Base-by-base conservation (phyloP, 352 stramenopile genomes). In the Globisporangium recalcitrans region DNA sequence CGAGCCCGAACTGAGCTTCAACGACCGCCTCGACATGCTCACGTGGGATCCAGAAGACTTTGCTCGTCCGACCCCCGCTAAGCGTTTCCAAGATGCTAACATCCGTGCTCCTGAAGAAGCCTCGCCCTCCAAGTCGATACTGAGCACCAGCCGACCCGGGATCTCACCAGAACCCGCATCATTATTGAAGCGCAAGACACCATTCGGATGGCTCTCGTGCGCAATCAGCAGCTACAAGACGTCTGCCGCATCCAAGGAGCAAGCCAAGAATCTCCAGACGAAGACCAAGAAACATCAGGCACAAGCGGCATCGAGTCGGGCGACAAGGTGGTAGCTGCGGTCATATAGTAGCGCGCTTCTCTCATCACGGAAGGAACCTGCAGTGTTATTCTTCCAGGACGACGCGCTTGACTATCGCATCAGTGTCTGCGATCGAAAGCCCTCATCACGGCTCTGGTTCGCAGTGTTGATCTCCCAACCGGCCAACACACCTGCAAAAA, bases 161-260 rank as follows among this genome's bases (percentile, higher is more conserved):
- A 42, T 14, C 36, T 42, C 36, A 14, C 36, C 36, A n/a, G 36
- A n/a, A 42, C 36, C 36, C 13, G 14, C 4, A 14, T 14, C 19
- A n/a, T 14, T 7, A n/a, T n/a, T n/a, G 36, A 42, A 42, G 36
- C 14, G 14, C 57, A 59, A 31, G n/a, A 58, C 29, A 2, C 9
- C 52, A 10, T 48, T 36, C n/a, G 34, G 19, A 19, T 59, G 53
- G 53, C 14, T 59, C 24, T 48, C 53, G 34, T 26, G 53, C 19
- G 34, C 34, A 10, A 13, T 59, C 21, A 46, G 40, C 34, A 47
- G 6, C 53, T 36, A 34, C 53, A 34, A 19, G 40, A 27, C 3
- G 0, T 3, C 11, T 13, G 7, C 4, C 4, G 36, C 36, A 0
- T 1, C 7, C 24, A 34, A n/a, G 5, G 13, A 26, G 29, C 13